Base-by-base conservation (phyloP, 768 basidiomycete genomes). In the Lentinula lateritia region DNA sequence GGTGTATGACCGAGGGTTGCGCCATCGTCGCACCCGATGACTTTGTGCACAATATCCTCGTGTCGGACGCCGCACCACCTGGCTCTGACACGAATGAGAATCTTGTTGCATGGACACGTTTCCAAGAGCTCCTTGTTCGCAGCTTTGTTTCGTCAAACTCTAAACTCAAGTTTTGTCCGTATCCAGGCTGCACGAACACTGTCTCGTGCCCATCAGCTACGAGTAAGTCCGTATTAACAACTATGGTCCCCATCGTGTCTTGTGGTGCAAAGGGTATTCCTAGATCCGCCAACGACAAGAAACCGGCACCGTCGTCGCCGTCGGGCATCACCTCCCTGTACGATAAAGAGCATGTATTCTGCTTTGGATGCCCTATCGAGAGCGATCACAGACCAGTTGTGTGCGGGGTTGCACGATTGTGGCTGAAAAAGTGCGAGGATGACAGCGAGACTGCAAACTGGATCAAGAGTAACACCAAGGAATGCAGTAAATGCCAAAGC, bases 401-500 rank as follows among this genome's bases (percentile, higher is more conserved):
- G 52, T 99, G 97, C 73, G 79, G 75, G 5, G 89, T 95, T 23
- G 92, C 95, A 64, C 88, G 82, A 78, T 83, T 94, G 80, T 99
- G 97, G 97, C 75, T 95, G 68, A 92, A 90, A 83, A 98, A 99
- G 75, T 98, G 97, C 74, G 85, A 87, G 55, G 97, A 99, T 72
- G 97, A 99, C 71, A 92, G 90, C 64, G 97, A 99, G 77, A 99
- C 97, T 16, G 93, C 95, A 28, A 98, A 99, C 73, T 99, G 97
- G 97, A 94, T 99, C 80, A 94, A 93, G 84, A 97, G 95, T 65
- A 98, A 99, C 72, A 99, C 97, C 45, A 98, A 99, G 80, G 97
- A 99, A 74, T 99, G 97, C 72, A 80, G 86, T 18, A 89, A 94
- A 71, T 99, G 97, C 72, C 89, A 93, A 72, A 94, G 93, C 68